Evolutionary conservation across 2,329 filamentous ascomycete genomes (phyloP).

Genomic region (Fusarium kyushuense): DNA sequence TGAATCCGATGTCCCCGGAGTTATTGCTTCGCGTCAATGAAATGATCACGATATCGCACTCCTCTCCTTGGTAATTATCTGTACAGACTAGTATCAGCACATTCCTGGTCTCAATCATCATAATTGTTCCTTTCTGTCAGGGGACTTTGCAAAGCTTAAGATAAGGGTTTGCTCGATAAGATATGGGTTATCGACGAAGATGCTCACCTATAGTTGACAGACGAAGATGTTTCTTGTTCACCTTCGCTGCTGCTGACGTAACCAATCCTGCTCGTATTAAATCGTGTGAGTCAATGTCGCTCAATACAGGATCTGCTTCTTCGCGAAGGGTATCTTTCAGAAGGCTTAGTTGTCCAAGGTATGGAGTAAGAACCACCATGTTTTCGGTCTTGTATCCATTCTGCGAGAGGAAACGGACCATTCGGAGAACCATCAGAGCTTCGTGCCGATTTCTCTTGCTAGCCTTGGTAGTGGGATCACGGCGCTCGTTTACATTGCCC

Average conservation of each 20-base stretch:
- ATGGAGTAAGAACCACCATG: conserved; percentile 78
- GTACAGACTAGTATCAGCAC: too few relatives aligned
- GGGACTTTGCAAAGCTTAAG: background rate
- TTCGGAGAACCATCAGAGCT: conserved; percentile 72
- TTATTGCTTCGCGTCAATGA: conserved; percentile 76
- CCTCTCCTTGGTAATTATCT: conserved; percentile 86
- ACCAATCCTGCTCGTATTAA: conserved; percentile 70
- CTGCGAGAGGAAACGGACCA: conserved; percentile 75
- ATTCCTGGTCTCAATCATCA: too few relatives aligned
- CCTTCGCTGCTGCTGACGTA: conserved; percentile 62
- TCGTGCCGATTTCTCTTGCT: conserved; percentile 74
- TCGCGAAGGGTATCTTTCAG: conserved; percentile 65
- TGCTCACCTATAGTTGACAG: conserved; percentile 75
- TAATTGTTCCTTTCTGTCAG: background rate
- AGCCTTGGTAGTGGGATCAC: conserved; percentile 61
- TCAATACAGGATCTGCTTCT: conserved; percentile 73
- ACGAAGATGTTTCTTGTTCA: conserved; percentile 64
- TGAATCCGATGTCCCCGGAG: conserved; percentile 75
- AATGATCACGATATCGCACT: conserved; percentile 77
- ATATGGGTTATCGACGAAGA: too few relatives aligned
- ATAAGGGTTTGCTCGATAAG: too few relatives aligned
- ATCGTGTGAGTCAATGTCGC: conserved; percentile 75
- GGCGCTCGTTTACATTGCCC: conserved; percentile 58
- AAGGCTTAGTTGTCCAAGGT: conserved; percentile 74
- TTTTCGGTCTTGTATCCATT: conserved; percentile 76